Evolutionary conservation across 345 rosid genomes (phyloP), one percentile per base, ranked within the genome.

Genomic region (Xanthoceras sorbifolium): DNA sequence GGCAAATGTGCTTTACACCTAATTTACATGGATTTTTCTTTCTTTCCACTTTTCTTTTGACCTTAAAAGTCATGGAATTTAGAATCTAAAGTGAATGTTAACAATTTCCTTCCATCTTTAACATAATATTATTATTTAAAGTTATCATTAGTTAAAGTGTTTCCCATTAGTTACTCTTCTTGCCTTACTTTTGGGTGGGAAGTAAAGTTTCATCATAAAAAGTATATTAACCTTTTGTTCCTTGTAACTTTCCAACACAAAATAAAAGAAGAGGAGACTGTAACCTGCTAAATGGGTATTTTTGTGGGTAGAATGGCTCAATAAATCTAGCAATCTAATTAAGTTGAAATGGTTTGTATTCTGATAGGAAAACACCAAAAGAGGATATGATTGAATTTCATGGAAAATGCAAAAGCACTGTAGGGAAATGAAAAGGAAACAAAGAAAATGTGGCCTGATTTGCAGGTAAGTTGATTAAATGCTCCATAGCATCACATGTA

Each of bases 401-500:
- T 22, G 9, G 3, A 29, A 81, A 32, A 7, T 14, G 42, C 8
- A 32, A 73, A 73, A 46, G 67, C 26, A 65, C 52, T 65, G 18
- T 23, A 76, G 52, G 61, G 52, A 31, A 17, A 50, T 38, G 62
- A 64, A 79, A 57, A 36, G 32, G 61, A 40, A 42, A 34, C 20
- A 29, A 52, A 46, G 36, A 73, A 22, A n/a, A 68, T 10, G n/a
- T 25, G 72, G 38, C 69, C 67, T 15, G 32, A n/a, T 62, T 61
- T 42, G 20, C 25, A 15, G 76, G 14, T n/a, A 31, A 11, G 40
- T 11, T 32, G 69, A 64, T 26, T 32, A 44, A 31, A 73, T 18
- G 64, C 23, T 38, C 64, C 3, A 23, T 70, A 66, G 71, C 9
- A 64, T 66, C 79, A 78, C 82, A 78, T 80, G 82, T 44, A 44